Percentiles rank a stretch among this genome's conserved stretches.
Evolutionary conservation across 2,329 filamentous ascomycete species (phyloP).

Genomic region (Diaporthe helianthi): DNA sequence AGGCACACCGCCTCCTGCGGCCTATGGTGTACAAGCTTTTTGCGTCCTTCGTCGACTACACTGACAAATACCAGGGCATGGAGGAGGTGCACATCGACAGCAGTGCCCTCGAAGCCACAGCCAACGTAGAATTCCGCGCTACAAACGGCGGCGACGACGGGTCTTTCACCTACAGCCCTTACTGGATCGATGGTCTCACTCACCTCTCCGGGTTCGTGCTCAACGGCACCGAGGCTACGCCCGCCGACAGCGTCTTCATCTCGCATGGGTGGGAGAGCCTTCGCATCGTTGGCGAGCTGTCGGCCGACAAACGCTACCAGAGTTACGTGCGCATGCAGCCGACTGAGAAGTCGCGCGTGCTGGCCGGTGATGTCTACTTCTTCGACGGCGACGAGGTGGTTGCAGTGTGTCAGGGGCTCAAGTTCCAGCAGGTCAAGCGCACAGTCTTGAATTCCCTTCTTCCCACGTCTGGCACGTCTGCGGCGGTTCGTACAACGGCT

Average conservation of each 20-base stretch:
- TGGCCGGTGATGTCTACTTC: constrained; percentile 40
- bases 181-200: constrained; percentile 41
- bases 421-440: constrained; percentile 39
- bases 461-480: neutral
- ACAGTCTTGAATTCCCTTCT: constrained; percentile 31
- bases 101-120: constrained; percentile 37
- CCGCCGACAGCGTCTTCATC: constrained; percentile 36
- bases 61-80: constrained; percentile 40
- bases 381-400: constrained; percentile 39
- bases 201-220: constrained; percentile 43
- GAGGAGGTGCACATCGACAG: constrained; percentile 40
- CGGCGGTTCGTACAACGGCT: constrained; percentile 28
- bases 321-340: constrained; percentile 41
- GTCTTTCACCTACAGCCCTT: constrained; percentile 37
- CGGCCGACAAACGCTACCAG: constrained; percentile 31
- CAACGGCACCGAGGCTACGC: constrained; percentile 37
- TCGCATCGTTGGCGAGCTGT: constrained; percentile 36
- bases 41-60: constrained; percentile 39
- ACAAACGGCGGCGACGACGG: constrained; percentile 17
- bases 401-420: constrained; percentile 38
- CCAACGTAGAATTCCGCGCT: constrained; percentile 38
- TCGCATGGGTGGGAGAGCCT: constrained; percentile 39
- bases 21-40: constrained; percentile 42
- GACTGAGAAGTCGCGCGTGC: constrained; percentile 31
- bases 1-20: constrained; percentile 37